Base-by-base conservation (phyloP, 2,329 filamentous ascomycete genomes). In the Aurifilum marmelostoma region DNA sequence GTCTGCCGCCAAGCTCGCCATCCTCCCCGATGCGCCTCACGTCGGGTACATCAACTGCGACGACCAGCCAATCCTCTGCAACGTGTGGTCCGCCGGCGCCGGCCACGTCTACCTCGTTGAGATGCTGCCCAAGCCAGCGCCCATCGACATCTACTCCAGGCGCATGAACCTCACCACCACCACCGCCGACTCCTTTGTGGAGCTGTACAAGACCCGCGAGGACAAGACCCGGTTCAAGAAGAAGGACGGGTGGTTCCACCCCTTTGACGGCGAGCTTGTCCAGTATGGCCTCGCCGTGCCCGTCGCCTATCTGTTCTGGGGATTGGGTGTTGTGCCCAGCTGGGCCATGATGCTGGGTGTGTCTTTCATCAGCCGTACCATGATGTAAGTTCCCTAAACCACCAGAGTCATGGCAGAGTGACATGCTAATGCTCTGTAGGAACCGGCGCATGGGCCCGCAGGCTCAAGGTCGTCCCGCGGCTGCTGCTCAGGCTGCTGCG, bases 321-420 rank as follows among this genome's bases (percentile, higher is more conserved):
- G 83, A 73, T 88, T 92, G 75, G 84, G 85, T 74, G 80, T 91
- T 63, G 80, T 93, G 69, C 87, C 92, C 69, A 89, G 90, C 83
- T 95, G 92, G 92, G 80, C 88, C 67, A 89, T 93, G 76, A 94
- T 95, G 92, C 84, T 95, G 73, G 77, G 87, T 63, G 84, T 95
- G 74, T 92, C 90, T 66, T 89, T 94, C 77, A 76, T 91, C 72
- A 93, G 89, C 84, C 86, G 92, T 77, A 87, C 83, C 69, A 86
- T 94, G 79, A 93, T 94, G 92, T 93, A 82, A 86, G 91, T 84
- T 66, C 27, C 50, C 61, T 24, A n/a, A 39, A 9, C 3, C 37
- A 2, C 16, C n/a, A 3, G 54, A 29, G 29, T 21, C 37, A 6
- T 43, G 16, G 34, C 9, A 56, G 58, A 65, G 75, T 72, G 72